phyloP scores from a whole-genome alignment of 1,284 basidiomycete species.

The Rhodotorula glutinis region DNA sequence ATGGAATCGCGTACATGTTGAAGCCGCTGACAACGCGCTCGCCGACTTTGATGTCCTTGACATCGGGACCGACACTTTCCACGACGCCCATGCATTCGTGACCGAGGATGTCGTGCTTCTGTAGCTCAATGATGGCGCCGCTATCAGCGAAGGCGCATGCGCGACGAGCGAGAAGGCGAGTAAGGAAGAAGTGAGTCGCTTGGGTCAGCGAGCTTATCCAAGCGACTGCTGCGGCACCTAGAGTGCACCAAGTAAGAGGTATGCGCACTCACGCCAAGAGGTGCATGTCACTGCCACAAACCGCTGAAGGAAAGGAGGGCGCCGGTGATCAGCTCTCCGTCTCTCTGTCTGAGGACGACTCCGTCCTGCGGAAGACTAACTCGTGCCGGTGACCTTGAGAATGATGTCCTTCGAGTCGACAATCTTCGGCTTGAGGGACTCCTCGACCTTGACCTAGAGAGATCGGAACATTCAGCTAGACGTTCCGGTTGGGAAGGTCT shows the following conservation, averaged over 20 bases:
- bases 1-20: too few relatives aligned
- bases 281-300: slow-evolving; percentile 59
- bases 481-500: neutral
- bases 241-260: too few relatives aligned
- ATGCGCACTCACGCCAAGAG: slow-evolving; percentile 44
- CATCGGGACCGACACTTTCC: slow-evolving; percentile 62
- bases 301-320: neutral
- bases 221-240: too few relatives aligned
- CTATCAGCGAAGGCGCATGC: slow-evolving; percentile 39
- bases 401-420: slow-evolving; percentile 65
- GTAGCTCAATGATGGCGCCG: slow-evolving; percentile 61
- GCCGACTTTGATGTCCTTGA: slow-evolving; percentile 64
- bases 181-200: too few relatives aligned
- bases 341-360: slow-evolving; percentile 1
- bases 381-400: slow-evolving; percentile 60
- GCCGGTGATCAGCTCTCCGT: neutral
- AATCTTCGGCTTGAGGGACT: slow-evolving; percentile 56
- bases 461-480: neutral
- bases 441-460: slow-evolving; percentile 45
- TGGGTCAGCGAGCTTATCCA: too few relatives aligned
- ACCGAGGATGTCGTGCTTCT: slow-evolving; percentile 65
- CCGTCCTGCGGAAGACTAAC: neutral
- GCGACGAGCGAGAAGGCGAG: too few relatives aligned
- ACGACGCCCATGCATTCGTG: slow-evolving; percentile 62
- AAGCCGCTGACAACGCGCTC: slow-evolving; percentile 65